Base-by-base conservation (phyloP, 2,329 filamentous ascomycete species). In the Colletotrichum sp. region DNA sequence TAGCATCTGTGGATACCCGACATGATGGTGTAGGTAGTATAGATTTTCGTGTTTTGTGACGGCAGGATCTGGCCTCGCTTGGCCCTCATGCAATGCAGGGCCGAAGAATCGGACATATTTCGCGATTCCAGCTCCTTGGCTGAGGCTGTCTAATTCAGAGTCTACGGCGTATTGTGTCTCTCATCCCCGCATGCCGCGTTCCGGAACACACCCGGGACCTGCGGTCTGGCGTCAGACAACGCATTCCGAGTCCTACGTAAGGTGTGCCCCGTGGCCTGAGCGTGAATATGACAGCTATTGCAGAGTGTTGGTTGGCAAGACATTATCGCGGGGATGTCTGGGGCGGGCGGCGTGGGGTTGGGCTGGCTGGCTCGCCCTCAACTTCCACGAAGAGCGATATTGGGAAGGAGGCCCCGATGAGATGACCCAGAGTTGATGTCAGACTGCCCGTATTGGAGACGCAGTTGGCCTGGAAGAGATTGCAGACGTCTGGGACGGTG, bases 1-100 rank as follows among this genome's bases (percentile, higher is more conserved):
- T 76, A 69, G 70, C 26, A 74, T 62, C 64, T 65, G 34, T 74
- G 65, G 64, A 76, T 76, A 76, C 74, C 74, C 74, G 64, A 66
- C 57, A 63, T 65, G 68, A 22, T 39, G 24, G n/a, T 36, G 36
- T 71, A 69, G 55, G 34, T 64, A 24, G 16, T 28, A 22, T 48
- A 52, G 44, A 52, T 24, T 32, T 39, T 28, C 57, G n/a, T 74
- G 66, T 64, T 62, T 52, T 28, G 72, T 36, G 59, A 24, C 18
- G 60, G 48, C 60, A 60, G 34, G 22, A 60, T 65, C 34, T 72
- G 48, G 44, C 44, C 22, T 62, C 10, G 36, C 57, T 60, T 59
- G 59, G 71, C 64, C 12, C 64, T 63, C 24, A 36, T 60, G 52
- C 55, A 30, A 68, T 63, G 69, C 57, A 64, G 10, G 18, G 64